Evolutionary conservation across 2,329 filamentous ascomycete species (phyloP).

Genomic region (Colletotrichum abscissum): DNA sequence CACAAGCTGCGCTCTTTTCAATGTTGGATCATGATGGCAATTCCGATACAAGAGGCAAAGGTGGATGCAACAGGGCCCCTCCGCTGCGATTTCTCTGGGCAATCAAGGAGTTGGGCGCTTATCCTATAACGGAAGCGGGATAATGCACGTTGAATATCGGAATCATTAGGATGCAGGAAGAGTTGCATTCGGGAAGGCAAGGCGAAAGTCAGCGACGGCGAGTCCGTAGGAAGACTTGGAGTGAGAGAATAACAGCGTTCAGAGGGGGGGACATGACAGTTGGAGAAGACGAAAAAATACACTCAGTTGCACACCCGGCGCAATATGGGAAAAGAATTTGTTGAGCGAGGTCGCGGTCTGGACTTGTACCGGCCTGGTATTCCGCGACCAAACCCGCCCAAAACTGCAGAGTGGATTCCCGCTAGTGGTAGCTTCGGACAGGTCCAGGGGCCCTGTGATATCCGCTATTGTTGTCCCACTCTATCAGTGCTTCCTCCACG

Average conservation of each 20-base stretch:
- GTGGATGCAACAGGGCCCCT: neutral
- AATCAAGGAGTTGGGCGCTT: neutral
- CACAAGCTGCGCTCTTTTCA: neutral
- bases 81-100: neutral
- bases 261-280: neutral
- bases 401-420: slow-evolving; percentile 24
- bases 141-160: slow-evolving; percentile 12
- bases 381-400: slow-evolving; percentile 11
- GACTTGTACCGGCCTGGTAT: slow-evolving; percentile 35
- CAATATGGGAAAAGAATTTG: slow-evolving; percentile 35
- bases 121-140: slow-evolving; percentile 15
- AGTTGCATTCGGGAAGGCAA: slow-evolving; percentile 24
- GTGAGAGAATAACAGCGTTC: neutral
- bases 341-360: slow-evolving; percentile 29
- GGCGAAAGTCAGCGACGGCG: slow-evolving; percentile 14
- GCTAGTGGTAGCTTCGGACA: slow-evolving; percentile 31
- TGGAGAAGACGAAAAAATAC: neutral
- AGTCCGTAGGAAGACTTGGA: slow-evolving; percentile 1
- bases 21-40: slow-evolving; percentile 17
- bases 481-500: slow-evolving; percentile 8
- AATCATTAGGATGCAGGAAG: slow-evolving; percentile 17
- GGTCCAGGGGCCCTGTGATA: slow-evolving; percentile 23
- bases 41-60: slow-evolving; percentile 13
- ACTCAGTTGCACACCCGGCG: neutral
- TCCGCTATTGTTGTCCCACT: slow-evolving; percentile 32